These are phyloP conservation scores for Sarocladium kiliense DNA, from an alignment of 2,329 filamentous ascomycete genomes.

Conservation along the genomic window DNA sequence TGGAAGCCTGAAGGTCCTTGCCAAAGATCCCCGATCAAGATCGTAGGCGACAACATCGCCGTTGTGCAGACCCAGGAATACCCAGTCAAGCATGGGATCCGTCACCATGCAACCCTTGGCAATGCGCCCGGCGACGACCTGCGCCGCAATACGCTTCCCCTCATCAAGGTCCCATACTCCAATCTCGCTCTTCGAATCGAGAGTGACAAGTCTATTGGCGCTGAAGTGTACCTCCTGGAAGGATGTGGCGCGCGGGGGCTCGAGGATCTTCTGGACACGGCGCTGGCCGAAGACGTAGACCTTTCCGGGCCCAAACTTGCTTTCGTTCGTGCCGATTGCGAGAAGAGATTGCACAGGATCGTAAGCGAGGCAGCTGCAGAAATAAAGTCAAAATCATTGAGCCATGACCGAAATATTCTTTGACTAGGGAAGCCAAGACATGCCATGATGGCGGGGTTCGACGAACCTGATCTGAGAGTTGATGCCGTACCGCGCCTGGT, in stretches of 20 bases:
- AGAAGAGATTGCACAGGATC: slow-evolving; percentile 91
- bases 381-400: neutral
- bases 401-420: neutral
- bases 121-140: slow-evolving; percentile 72
- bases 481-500: slow-evolving; percentile 78
- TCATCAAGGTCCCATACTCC: slow-evolving; percentile 75
- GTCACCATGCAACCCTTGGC: slow-evolving; percentile 58
- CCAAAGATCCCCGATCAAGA: slow-evolving; percentile 70
- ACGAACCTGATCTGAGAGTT: slow-evolving; percentile 65
- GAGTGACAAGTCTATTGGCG: slow-evolving; percentile 75
- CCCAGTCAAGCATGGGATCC: slow-evolving; percentile 91
- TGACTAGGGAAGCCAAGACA: slow-evolving; percentile 23
- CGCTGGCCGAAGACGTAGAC: slow-evolving; percentile 85
- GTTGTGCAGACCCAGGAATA: slow-evolving; percentile 74
- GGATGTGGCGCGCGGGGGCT: slow-evolving; percentile 66
- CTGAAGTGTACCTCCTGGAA: slow-evolving; percentile 78
- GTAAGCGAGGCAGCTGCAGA: slow-evolving; percentile 75
- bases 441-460: slow-evolving; percentile 11
- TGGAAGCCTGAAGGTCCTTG: slow-evolving; percentile 70
- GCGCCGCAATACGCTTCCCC: slow-evolving; percentile 60
- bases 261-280: slow-evolving; percentile 71
- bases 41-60: slow-evolving; percentile 92
- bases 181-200: slow-evolving; percentile 83
- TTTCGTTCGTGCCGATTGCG: slow-evolving; percentile 85
- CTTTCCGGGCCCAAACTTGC: slow-evolving; percentile 77